Percentiles rank a stretch among this genome's conserved stretches.
Evolutionary conservation across 352 stramenopile genomes (phyloP).

Genomic region (Globisporangium cylindrosporum): DNA sequence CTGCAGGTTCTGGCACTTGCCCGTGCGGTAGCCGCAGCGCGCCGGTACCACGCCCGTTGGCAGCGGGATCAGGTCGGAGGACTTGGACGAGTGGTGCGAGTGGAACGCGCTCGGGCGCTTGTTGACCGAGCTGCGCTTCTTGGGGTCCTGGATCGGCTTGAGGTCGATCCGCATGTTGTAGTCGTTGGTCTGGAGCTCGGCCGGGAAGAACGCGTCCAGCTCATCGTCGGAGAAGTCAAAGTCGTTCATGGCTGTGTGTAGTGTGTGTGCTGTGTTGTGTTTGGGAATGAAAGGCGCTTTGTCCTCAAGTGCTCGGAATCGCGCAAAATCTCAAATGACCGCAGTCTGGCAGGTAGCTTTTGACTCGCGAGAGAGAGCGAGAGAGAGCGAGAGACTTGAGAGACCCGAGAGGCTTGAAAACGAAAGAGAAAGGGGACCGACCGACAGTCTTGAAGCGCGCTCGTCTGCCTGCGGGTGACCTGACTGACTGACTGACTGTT

Average conservation of each 20-base stretch:
- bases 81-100: slow-evolving; percentile 11
- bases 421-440: neutral
- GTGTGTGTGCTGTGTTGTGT: neutral
- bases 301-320: neutral
- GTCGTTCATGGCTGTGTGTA: slow-evolving; percentile 22
- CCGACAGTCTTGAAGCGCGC: neutral
- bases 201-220: slow-evolving; percentile 31
- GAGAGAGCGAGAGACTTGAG: neutral
- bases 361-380: neutral
- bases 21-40: slow-evolving; percentile 76
- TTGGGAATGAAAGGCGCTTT: neutral
- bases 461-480: neutral
- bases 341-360: neutral
- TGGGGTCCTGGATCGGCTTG: slow-evolving; percentile 19
- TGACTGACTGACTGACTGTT: neutral
- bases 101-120: slow-evolving; percentile 14
- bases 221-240: slow-evolving; percentile 27
- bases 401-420: neutral
- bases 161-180: slow-evolving; percentile 36
- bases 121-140: slow-evolving; percentile 14
- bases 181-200: slow-evolving; percentile 6
- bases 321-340: slow-evolving; percentile 31
- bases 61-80: slow-evolving; percentile 19
- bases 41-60: slow-evolving; percentile 28
- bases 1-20: slow-evolving; percentile 80